phyloP scores from a whole-genome alignment of 352 stramenopile genomes.

The Phytophthora sp. region DNA sequence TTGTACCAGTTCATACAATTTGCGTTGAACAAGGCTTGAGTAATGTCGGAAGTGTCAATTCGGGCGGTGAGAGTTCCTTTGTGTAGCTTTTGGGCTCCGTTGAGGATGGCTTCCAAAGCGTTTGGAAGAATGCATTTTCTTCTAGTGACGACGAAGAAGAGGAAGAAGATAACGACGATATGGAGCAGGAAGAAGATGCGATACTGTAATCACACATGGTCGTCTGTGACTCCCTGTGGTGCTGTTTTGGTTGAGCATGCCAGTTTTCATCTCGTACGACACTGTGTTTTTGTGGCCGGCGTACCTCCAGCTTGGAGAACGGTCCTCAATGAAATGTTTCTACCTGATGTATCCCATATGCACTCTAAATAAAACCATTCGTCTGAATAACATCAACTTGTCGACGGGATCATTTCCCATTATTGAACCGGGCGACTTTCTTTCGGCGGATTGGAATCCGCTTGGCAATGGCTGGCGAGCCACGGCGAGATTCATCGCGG shows the following conservation, averaged over 20 bases:
- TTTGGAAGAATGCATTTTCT: not conserved
- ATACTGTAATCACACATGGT: not conserved
- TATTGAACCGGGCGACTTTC: not conserved
- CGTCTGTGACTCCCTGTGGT: not conserved
- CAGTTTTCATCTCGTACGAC: not conserved
- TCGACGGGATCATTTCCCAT: not conserved
- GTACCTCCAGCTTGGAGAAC: not conserved
- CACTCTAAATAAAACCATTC: not conserved
- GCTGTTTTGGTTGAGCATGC: not conserved
- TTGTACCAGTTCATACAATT: not conserved
- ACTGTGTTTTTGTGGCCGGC: not conserved
- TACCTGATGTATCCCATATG: not conserved
- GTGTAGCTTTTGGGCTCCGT: not conserved
- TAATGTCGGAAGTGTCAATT: too few species aligned
- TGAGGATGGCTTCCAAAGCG: not conserved
- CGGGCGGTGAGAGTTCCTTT: not conserved
- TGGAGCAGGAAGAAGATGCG: not conserved
- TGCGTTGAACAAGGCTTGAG: too few species aligned
- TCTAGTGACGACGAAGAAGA: not conserved
- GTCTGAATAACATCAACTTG: not conserved
- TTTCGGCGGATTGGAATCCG: slow-evolving; percentile 4
- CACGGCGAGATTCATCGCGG: not conserved
- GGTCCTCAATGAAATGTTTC: not conserved
- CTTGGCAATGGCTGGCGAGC: not conserved
- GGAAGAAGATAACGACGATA: not conserved